Evolutionary conservation across 371 early-diverging fungal genomes (phyloP), one percentile per base, ranked within the genome.

Genomic region (Saksenaea vasiformis): DNA sequence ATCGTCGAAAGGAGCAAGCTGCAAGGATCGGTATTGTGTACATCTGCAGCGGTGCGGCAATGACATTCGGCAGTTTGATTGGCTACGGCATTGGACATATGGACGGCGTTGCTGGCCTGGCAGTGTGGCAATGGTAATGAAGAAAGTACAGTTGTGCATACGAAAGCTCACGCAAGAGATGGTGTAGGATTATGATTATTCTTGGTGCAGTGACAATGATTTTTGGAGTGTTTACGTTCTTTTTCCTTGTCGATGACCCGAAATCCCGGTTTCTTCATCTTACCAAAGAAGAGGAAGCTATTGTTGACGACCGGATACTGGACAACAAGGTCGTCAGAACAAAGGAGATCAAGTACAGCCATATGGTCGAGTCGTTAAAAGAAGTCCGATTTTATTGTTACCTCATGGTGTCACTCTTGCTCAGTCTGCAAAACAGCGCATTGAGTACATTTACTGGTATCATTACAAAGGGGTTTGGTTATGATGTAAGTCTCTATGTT

Each of bases 11-110:
- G 3, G 78, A 77, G 56, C 72, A 72, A 44, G 54, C 72, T 1
- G 64, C 64, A 41, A 35, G 70, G 13, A 69, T 70, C 24, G 74
- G 70, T 13, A 69, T 64, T 28, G 55, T 62, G 26, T 41, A 56
- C 17, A 24, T 63, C 7, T 58, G 61, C 35, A 60, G 56, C 27
- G 68, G 68, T 47, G 60, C 56, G 1, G 68, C 87, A 37, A 70
- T 80, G 7, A 71, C 78, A 15, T 69, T 86, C 10, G 87, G 84
- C 59, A 89, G 87, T 0, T 73, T 85, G 14, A 72, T 85, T 8
- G 85, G 87, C 11, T 79, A 83, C 41, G 87, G 82, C 8, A 74
- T 89, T 35, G 47, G 62, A 9, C 36, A 59, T 28, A 64, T 69
- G 65, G 54, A 65, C n/a, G 69, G 69, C 13, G 28, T 61, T 19